These are phyloP conservation scores for Pascua guehoae DNA, from an alignment of 1,284 basidiomycete genomes.

Conservation along the genomic window DNA sequence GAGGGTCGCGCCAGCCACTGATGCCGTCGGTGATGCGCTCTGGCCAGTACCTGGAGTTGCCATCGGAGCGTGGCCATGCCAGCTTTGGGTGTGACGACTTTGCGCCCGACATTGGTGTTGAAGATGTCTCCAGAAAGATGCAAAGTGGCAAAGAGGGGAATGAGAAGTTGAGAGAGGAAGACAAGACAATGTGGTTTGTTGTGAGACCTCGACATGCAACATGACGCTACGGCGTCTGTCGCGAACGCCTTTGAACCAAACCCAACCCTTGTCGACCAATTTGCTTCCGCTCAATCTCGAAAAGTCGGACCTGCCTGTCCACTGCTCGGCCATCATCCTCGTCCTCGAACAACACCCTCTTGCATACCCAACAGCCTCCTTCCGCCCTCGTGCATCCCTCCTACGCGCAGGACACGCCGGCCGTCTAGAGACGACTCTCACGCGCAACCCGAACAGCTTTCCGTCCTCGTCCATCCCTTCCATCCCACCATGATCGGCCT, in stretches of 20 bases:
- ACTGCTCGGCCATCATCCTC: too few relatives aligned
- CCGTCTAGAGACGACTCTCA: not conserved
- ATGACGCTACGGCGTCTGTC: too few relatives aligned
- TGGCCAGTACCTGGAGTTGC: constrained; percentile 2
- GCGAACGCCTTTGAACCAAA: too few relatives aligned
- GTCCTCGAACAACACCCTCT: not conserved
- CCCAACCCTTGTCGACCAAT: not conserved
- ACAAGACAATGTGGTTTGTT: too few relatives aligned
- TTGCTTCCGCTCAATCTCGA: constrained; percentile 9
- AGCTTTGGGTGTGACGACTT: constrained; percentile 3
- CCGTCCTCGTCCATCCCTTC: not conserved
- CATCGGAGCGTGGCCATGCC: constrained; percentile 16
- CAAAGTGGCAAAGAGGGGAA: too few relatives aligned
- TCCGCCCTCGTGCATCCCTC: not conserved
- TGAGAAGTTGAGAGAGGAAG: too few relatives aligned
- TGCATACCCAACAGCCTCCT: not conserved
- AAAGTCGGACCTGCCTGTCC: constrained; percentile 3
- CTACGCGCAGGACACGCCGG: not conserved
- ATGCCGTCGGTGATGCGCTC: not conserved
- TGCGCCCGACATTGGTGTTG: too few relatives aligned
- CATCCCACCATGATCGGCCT: constrained; percentile 76
- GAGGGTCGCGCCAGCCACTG: constrained; percentile 16
- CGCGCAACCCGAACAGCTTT: not conserved
- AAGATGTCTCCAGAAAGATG: too few relatives aligned
- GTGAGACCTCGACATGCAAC: too few relatives aligned